Evolutionary conservation across 2,329 filamentous ascomycete genomes (phyloP), one percentile per base, ranked within the genome.

Genomic region (Diaporthe longicolla): DNA sequence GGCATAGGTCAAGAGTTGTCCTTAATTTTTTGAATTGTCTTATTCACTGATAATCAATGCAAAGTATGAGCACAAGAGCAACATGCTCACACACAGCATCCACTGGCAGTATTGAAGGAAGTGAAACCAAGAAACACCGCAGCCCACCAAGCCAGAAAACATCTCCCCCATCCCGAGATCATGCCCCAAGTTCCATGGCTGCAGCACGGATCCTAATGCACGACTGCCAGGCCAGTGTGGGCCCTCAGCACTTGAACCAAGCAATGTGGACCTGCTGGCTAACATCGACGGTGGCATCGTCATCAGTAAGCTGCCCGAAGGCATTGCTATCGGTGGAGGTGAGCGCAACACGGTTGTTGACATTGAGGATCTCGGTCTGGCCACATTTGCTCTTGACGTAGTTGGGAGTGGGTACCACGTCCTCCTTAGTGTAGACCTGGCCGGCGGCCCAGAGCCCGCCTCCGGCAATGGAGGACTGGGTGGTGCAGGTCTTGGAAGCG

Each of bases 401-500:
- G 71, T 83, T 83, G 9, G 84, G 83, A 0, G 85, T 85, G 40
- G 85, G 85, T 40, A 87, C 79, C 73, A 81, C 78, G 78, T 87
- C 85, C 73, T 82, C 78, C 82, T 86, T 86, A 73, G 85, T 87
- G 81, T 87, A 86, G 19, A 86, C 85, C 79, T 86, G 82, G 71
- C 85, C 85, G 4, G 78, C 73, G 15, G 78, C 80, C 85, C 85
- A 87, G 71, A 81, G 74, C 59, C 82, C 83, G 74, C 84, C 85
- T 74, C 85, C 85, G 21, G 77, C 58, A 78, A 86, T 85, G 52
- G 83, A 84, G 43, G 85, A 85, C 75, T 82, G 80, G 2, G 85
- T 86, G 3, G 85, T 86, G 26, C 84, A 84, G 50, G 84, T 86
- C 35, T 84, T 83, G 17, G 78, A 77, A 29, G 85, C 84, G 71